A percentile compares a stretch with the other conserved stretches of the same genome.
Conservation (phyloP, 108 stramenopile species). For the Aurantiochytrium sp. region DNA sequence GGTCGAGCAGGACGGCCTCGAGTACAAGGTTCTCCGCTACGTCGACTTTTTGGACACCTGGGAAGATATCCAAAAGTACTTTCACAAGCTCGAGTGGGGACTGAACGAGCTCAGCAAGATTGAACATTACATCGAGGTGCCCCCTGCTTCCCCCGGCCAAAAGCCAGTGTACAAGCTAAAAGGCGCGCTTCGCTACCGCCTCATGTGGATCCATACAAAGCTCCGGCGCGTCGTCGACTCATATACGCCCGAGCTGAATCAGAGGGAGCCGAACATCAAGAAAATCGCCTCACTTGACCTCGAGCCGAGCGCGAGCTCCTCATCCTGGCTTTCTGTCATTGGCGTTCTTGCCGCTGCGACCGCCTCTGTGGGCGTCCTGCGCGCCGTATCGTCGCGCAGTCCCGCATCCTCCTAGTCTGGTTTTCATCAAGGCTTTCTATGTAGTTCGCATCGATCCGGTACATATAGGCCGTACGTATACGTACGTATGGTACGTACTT, state of each 20-base stretch:
- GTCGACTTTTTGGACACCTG: background rate
- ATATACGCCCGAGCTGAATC: conserved; percentile 1
- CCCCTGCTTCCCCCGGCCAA: background rate
- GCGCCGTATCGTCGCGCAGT: too few relatives aligned
- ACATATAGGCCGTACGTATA: too few relatives aligned
- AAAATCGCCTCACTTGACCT: too few relatives aligned
- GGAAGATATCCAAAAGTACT: background rate
- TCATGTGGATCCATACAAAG: background rate
- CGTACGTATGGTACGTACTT: too few relatives aligned
- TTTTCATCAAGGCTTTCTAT: too few relatives aligned
- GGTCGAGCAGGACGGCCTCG: background rate
- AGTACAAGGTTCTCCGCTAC: background rate
- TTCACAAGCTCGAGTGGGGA: background rate
- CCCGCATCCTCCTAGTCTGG: too few relatives aligned
- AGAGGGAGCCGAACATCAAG: too few relatives aligned
- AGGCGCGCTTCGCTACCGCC: background rate
- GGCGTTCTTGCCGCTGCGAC: too few relatives aligned
- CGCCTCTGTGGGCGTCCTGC: too few relatives aligned
- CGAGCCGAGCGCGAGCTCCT: too few relatives aligned
- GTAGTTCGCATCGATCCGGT: too few relatives aligned
- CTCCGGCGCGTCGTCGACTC: background rate
- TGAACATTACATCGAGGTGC: background rate
- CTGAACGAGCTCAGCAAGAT: background rate
- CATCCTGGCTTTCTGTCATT: too few relatives aligned
- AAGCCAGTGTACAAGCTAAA: background rate